Evolutionary conservation across 345 rosid genomes (phyloP).

Genomic region (Gossypium rotundifolium): DNA sequence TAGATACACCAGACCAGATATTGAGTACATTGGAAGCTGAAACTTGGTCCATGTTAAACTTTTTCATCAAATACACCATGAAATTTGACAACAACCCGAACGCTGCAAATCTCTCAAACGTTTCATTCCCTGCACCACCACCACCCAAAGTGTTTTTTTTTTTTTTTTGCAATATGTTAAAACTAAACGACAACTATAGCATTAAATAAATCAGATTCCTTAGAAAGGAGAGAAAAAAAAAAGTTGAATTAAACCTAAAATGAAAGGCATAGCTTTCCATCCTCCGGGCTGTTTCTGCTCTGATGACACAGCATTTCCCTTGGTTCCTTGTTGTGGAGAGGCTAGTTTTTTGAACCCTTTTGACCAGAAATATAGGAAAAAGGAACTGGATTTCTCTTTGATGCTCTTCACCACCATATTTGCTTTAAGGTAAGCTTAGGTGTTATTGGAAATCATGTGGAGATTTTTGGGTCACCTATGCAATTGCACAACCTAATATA

Average conservation of each 20-base stretch:
- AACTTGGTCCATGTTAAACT: constrained; percentile 56
- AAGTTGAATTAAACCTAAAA: constrained; percentile 39
- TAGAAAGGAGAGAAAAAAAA: not conserved
- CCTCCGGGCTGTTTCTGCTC: constrained; percentile 52
- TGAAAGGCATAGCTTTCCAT: constrained; percentile 81
- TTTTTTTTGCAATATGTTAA: no score
- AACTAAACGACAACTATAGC: no score
- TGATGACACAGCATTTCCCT: constrained; percentile 1
- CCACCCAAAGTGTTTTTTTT: no score
- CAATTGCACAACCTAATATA: not conserved
- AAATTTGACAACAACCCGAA: constrained; percentile 51
- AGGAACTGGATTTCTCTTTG: constrained; percentile 6
- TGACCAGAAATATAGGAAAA: constrained; percentile 13
- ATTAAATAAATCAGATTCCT: not conserved
- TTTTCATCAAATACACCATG: constrained; percentile 52
- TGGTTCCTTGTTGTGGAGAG: constrained; percentile 3
- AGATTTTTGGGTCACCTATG: not conserved
- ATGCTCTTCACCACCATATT: constrained; percentile 5
- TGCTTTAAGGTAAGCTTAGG: not conserved
- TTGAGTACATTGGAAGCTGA: constrained; percentile 44
- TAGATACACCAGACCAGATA: constrained; percentile 63
- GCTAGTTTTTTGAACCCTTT: constrained; percentile 15
- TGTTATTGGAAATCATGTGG: not conserved
- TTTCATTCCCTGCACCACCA: constrained; percentile 49
- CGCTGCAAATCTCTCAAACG: constrained; percentile 74